A percentile compares a stretch with the other conserved stretches of the same genome.
phyloP scores from a whole-genome alignment of 805 yeast genomes.

The Cyberlindnera galapagoensis region DNA sequence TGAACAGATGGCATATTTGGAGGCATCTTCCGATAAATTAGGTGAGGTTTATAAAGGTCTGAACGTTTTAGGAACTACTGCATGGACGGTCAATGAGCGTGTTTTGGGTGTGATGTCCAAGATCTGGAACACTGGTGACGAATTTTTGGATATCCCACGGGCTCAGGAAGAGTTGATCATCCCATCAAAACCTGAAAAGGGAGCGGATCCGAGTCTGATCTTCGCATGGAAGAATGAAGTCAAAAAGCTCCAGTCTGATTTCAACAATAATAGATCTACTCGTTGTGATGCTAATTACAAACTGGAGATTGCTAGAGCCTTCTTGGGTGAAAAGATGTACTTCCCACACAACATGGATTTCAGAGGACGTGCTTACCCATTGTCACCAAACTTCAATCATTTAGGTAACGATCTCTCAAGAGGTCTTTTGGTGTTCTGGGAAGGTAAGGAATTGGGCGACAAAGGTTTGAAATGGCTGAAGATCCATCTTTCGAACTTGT shows the following conservation, averaged over 20 bases:
- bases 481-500: conserved; percentile 66
- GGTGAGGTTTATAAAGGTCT: conserved; percentile 70
- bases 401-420: conserved; percentile 75
- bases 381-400: conserved; percentile 76
- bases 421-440: conserved; percentile 68
- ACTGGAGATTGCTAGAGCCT: conserved; percentile 91
- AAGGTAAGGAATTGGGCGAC: conserved; percentile 61
- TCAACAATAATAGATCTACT: conserved; percentile 68
- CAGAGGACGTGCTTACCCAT: conserved; percentile 80
- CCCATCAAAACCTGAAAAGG: conserved; percentile 53
- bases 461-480: conserved; percentile 68
- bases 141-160: conserved; percentile 69
- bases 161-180: conserved; percentile 37
- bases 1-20: conserved; percentile 83
- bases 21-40: conserved; percentile 72
- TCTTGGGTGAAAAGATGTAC: conserved; percentile 68
- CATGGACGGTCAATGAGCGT: conserved; percentile 85
- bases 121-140: conserved; percentile 84
- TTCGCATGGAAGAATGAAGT: conserved; percentile 63
- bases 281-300: conserved; percentile 94
- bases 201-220: conserved; percentile 66
- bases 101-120: conserved; percentile 63
- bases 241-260: conserved; percentile 50
- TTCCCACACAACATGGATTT: conserved; percentile 81
- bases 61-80: conserved; percentile 77